Conservation (phyloP, 306 rosid species). For the Quercus berberidifolia region DNA sequence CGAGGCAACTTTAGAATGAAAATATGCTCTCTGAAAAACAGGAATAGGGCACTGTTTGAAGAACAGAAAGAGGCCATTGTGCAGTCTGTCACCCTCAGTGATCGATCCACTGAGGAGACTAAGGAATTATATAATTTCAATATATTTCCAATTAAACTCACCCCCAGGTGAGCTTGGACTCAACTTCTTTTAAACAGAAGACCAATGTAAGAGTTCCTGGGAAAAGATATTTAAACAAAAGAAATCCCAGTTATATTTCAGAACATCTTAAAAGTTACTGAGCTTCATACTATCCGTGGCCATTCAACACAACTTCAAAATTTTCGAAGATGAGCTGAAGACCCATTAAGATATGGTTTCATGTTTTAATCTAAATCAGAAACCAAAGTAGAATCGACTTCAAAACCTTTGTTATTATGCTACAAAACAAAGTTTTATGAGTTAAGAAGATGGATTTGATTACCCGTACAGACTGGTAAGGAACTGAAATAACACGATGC, state of each 20-base stretch:
- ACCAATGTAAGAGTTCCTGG: not conserved
- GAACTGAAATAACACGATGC: conserved; percentile 73
- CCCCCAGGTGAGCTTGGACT: not conserved
- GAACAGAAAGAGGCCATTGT: too few species aligned
- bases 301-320: conserved; percentile 1
- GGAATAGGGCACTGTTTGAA: too few species aligned
- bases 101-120: too few species aligned
- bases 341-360: conserved; percentile 4
- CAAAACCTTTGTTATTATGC: not conserved
- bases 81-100: too few species aligned
- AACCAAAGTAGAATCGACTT: conserved; percentile 20
- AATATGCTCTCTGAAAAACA: too few species aligned
- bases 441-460: not conserved
- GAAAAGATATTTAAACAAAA: not conserved
- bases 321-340: not conserved
- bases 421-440: not conserved
- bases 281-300: not conserved
- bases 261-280: not conserved
- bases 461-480: conserved; percentile 84
- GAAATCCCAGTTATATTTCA: not conserved
- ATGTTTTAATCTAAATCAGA: conserved; percentile 11
- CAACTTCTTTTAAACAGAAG: not conserved
- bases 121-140: not conserved
- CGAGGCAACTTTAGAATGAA: too few species aligned
- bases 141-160: not conserved